These are phyloP conservation scores for Tylopilus vinaceipallidus DNA, from an alignment of 768 basidiomycete species.

Conservation along the genomic window DNA sequence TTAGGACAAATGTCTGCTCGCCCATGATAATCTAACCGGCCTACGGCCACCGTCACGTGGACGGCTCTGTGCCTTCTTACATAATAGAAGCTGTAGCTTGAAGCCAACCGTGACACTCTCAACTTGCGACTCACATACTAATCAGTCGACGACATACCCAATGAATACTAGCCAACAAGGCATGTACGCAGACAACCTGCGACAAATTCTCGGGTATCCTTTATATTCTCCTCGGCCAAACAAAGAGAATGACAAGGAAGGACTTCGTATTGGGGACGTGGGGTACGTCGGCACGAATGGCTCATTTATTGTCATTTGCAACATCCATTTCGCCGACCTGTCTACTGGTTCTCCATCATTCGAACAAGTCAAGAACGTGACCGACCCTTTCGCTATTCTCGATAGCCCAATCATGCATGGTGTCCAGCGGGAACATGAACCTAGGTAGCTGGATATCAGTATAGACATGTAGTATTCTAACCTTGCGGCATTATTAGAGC, in stretches of 20 bases:
- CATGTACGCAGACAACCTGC: conserved; percentile 10
- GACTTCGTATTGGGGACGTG: conserved; percentile 35
- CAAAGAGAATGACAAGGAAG: conserved; percentile 18
- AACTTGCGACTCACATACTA: no score
- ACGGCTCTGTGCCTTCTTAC: no score
- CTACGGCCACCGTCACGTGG: no score
- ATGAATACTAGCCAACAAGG: not conserved
- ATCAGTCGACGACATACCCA: no score
- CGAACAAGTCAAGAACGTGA: no score
- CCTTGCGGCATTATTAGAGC: not conserved
- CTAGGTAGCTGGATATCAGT: not conserved
- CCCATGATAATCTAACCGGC: no score
- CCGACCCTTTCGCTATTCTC: no score
- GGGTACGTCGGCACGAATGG: conserved; percentile 30
- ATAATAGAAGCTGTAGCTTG: no score
- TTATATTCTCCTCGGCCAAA: conserved; percentile 30
- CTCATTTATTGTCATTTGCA: conserved; percentile 32
- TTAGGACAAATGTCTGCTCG: no score
- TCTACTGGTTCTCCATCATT: not conserved
- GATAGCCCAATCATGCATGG: not conserved
- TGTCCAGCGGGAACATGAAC: not conserved
- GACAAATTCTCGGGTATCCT: conserved; percentile 26
- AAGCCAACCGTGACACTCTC: no score
- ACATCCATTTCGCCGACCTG: conserved; percentile 15
- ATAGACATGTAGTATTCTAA: not conserved